Percentiles rank a stretch among this genome's conserved stretches.
Conservation (phyloP, 768 basidiomycete species). For the Leccinum fibrillosum region DNA sequence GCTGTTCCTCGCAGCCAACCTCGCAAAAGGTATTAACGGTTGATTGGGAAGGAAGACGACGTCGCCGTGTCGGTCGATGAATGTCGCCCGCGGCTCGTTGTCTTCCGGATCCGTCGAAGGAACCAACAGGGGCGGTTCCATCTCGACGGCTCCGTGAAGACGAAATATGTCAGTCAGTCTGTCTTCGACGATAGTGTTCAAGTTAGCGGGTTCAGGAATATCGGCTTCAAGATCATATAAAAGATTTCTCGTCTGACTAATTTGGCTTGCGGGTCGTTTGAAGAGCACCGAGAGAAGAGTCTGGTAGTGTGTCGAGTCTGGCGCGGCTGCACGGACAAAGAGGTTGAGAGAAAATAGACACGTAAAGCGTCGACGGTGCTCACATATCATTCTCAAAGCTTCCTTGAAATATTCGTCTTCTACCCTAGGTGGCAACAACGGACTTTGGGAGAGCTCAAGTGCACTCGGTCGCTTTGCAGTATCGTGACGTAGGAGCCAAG, state of each 20-base stretch:
- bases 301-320: constrained; percentile 68
- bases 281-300: constrained; percentile 77
- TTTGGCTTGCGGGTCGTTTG: constrained; percentile 62
- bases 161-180: constrained; percentile 64
- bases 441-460: constrained; percentile 76
- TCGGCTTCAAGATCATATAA: constrained; percentile 74
- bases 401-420: constrained; percentile 88
- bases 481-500: constrained; percentile 78
- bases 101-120: constrained; percentile 64
- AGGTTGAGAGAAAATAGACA: neutral
- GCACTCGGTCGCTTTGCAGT: constrained; percentile 76
- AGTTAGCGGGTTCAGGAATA: constrained; percentile 64
- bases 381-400: constrained; percentile 73
- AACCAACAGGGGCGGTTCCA: constrained; percentile 81
- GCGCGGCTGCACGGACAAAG: constrained; percentile 50
- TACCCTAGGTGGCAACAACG: constrained; percentile 68
- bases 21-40: constrained; percentile 73
- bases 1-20: constrained; percentile 67
- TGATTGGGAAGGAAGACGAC: constrained; percentile 71
- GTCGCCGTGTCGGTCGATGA: constrained; percentile 80
- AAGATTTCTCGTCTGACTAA: constrained; percentile 59
- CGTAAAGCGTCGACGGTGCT: constrained; percentile 16
- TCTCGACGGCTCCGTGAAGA: constrained; percentile 86
- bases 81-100: constrained; percentile 61
- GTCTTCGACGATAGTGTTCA: constrained; percentile 76